Percentiles rank a stretch among this genome's conserved stretches.
Evolutionary conservation across 2,329 filamentous ascomycete species (phyloP).

Genomic region (Pseudocercospora fijiensis): DNA sequence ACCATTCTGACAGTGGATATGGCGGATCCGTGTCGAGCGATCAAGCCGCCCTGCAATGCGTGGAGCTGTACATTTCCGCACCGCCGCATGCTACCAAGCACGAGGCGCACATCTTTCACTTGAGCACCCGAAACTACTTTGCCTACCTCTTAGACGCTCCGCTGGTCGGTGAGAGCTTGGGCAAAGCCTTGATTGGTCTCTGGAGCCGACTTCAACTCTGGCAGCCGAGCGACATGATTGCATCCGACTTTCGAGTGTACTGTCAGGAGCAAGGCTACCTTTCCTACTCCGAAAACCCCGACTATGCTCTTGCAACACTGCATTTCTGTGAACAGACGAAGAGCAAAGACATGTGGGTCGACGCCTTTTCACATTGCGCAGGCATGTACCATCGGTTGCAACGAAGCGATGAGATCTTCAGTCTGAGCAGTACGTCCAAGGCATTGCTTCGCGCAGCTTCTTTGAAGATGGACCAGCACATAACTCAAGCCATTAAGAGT

Average conservation of each 20-base stretch:
- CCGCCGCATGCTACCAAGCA: conserved; percentile 55
- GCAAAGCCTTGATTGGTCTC: conserved; percentile 63
- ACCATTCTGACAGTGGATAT: conserved; percentile 33
- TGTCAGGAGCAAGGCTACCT: conserved; percentile 69
- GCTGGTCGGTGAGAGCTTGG: conserved; percentile 66
- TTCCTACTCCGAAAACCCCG: conserved; percentile 63
- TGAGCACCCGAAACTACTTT: conserved; percentile 72
- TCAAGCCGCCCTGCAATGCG: conserved; percentile 21
- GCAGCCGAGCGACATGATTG: conserved; percentile 38
- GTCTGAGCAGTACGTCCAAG: conserved; percentile 55
- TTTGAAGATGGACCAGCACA: conserved; percentile 63
- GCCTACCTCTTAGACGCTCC: conserved; percentile 67
- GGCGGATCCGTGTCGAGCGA: conserved; percentile 23
- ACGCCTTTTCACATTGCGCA: conserved; percentile 74
- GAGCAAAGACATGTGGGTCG: conserved; percentile 64
- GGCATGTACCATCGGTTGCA: conserved; percentile 68
- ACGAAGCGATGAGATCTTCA: conserved; percentile 60
- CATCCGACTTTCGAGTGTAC: conserved; percentile 56
- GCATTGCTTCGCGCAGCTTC: conserved; percentile 64
- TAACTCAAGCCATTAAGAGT: conserved; percentile 58
- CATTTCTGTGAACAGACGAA: conserved; percentile 67
- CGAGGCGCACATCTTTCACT: conserved; percentile 61
- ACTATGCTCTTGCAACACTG: conserved; percentile 67
- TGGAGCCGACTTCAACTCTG: conserved; percentile 59
- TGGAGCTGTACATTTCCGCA: conserved; percentile 68